phyloP scores from a whole-genome alignment of 176 grass and related monocot species.

The Dactylis glomerata region DNA sequence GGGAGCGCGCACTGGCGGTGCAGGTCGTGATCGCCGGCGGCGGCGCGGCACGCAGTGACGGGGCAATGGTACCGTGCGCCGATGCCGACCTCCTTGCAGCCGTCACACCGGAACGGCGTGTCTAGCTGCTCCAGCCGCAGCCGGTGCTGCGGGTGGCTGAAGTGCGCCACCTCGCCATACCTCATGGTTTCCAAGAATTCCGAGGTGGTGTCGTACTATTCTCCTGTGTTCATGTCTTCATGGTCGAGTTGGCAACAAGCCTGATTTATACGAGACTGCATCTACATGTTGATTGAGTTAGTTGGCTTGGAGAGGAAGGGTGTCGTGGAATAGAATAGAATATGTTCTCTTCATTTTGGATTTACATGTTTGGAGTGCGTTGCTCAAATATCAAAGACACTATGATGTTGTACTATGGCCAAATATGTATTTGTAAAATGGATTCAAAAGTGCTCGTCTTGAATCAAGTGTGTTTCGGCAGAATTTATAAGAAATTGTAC shows the following conservation, averaged over 20 bases:
- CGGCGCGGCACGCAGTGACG: constrained; percentile 20
- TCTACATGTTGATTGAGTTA: neutral
- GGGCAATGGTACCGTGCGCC: constrained; percentile 77
- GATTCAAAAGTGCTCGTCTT: neutral
- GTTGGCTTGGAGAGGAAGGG: constrained; percentile 24
- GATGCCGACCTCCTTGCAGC: constrained; percentile 82
- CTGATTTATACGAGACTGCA: neutral
- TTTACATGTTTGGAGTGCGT: neutral
- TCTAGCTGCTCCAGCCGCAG: constrained; percentile 74
- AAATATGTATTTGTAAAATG: neutral
- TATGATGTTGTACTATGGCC: neutral
- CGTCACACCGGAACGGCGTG: constrained; percentile 86
- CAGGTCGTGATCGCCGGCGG: constrained; percentile 63
- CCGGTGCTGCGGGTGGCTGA: constrained; percentile 92
- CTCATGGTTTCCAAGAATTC: constrained; percentile 36
- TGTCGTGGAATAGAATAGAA: constrained; percentile 39
- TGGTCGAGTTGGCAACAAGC: neutral
- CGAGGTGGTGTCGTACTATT: neutral
- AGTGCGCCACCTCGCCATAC: constrained; percentile 81
- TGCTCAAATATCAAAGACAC: neutral
- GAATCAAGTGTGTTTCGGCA: no score
- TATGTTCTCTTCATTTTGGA: constrained; percentile 13
- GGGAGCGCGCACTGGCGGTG: constrained; percentile 85
- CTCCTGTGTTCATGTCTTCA: neutral
- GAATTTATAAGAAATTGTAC: neutral